Evolutionary conservation across 2,329 filamentous ascomycete genomes (phyloP), one percentile per base, ranked within the genome.

Genomic region (Emmonsia crescens): DNA sequence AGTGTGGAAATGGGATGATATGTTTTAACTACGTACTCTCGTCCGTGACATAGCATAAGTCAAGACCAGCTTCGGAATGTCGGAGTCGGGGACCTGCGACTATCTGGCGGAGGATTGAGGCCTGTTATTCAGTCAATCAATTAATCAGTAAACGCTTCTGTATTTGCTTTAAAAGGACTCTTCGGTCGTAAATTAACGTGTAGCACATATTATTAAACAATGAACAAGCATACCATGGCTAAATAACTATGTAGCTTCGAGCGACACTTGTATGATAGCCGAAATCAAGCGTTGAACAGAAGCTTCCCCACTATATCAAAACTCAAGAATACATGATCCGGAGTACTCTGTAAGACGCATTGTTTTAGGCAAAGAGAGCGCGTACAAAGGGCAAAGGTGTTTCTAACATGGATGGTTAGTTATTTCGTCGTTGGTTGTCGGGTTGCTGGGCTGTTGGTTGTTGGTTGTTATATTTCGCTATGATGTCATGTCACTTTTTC

Each of bases 31-130:
- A 62, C 68, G 64, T 68, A 78, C 73, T 89, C 70, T 89, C 85
- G 69, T 92, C 85, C 0, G 91, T 96, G 42, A 97, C 92, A 75
- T 99, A 99, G 80, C 93, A 97, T 52, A 99, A 83, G 73, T 99
- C 94, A 31, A 99, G 82, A 5, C 89, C 89, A 8, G 93, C 88
- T 78, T 96, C 93, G 36, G 89, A 83, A 73, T 97, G 92, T 68
- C 87, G 85, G 63, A 87, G 81, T 66, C 94, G 85, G 14, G 94
- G 93, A 10, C 92, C 88, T 52, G 94, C 91, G 64, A 97, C 91
- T 66, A 97, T 89, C 73, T 96, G 90, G 68, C 93, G 89, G 67
- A 97, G 83, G 64, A 97, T 77, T 27, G 87, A 90, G 60, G 88
- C 82, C 89, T 80, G 60, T 14, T 59, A 6, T 33, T 27, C 38